Percentiles rank a stretch among this genome's conserved stretches.
phyloP scores from a whole-genome alignment of 495 filamentous ascomycete genomes.

The Acidomyces sp. region DNA sequence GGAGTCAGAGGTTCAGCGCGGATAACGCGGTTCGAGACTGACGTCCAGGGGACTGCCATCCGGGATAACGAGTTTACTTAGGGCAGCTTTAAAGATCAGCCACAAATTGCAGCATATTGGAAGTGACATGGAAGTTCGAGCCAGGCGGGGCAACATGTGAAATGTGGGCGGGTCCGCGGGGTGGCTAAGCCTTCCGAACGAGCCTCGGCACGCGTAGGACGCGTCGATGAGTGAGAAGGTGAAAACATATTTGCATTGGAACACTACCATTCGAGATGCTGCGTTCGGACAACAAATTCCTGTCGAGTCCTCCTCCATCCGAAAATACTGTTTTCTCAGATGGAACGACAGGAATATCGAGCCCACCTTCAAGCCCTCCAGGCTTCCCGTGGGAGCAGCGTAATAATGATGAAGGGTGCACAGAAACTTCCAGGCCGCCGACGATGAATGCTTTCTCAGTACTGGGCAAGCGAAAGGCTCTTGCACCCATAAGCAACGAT shows the following conservation, averaged over 20 bases:
- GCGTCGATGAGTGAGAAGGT: background rate
- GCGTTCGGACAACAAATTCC: slow-evolving; percentile 4
- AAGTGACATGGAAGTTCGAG: background rate
- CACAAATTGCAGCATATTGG: slow-evolving; percentile 9
- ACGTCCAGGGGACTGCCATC: slow-evolving; percentile 4
- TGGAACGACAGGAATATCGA: slow-evolving; percentile 5
- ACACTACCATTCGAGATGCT: slow-evolving; percentile 1
- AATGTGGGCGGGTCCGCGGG: background rate
- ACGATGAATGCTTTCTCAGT: slow-evolving; percentile 16
- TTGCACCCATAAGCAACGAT: slow-evolving; percentile 6
- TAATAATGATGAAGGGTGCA: background rate
- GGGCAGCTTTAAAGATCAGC: slow-evolving; percentile 3
- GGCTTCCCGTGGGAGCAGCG: slow-evolving; percentile 20
- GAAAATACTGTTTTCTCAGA: slow-evolving; percentile 16
- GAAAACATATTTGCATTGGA: background rate
- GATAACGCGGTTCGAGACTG: slow-evolving; percentile 16
- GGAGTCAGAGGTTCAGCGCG: slow-evolving; percentile 30
- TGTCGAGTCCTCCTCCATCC: slow-evolving; percentile 4
- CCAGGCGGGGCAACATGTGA: background rate
- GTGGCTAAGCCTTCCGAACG: background rate
- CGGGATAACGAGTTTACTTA: slow-evolving; percentile 9
- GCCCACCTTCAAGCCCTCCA: slow-evolving; percentile 19
- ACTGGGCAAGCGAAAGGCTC: slow-evolving; percentile 15
- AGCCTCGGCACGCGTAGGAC: slow-evolving; percentile 3
- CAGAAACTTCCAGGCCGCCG: background rate